Evolutionary conservation across 306 rosid species (phyloP).

Genomic region (Hippophae rhamnoides): DNA sequence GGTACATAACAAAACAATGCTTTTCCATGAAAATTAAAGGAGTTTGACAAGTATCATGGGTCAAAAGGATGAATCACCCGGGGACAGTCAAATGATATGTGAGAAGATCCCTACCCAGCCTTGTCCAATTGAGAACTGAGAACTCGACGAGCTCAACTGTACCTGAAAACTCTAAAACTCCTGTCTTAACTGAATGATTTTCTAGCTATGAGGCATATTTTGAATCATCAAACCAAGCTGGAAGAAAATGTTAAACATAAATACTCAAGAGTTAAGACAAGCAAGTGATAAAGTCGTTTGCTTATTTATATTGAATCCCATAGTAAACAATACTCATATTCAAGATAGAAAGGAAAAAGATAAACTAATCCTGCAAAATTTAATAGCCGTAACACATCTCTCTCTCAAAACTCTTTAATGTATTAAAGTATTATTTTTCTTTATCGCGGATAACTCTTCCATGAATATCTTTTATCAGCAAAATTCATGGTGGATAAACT

Average conservation of each 20-base stretch:
- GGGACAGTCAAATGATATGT: too few relatives aligned
- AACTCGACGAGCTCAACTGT: too few relatives aligned
- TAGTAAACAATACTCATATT: conserved; percentile 21
- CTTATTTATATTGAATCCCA: conserved; percentile 20
- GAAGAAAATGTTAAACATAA: not conserved
- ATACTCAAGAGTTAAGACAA: not conserved
- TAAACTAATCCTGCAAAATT: conserved; percentile 59
- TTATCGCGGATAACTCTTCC: conserved; percentile 46
- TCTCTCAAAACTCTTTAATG: conserved; percentile 14
- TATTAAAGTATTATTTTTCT: conserved; percentile 34
- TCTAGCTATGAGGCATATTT: not conserved
- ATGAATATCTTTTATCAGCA: conserved; percentile 59
- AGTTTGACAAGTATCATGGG: too few relatives aligned
- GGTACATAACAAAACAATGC: too few relatives aligned
- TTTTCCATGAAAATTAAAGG: too few relatives aligned
- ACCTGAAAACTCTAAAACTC: too few relatives aligned
- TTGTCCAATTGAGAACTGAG: too few relatives aligned
- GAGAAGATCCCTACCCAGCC: too few relatives aligned
- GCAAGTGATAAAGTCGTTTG: conserved; percentile 15
- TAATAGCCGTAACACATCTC: conserved; percentile 30
- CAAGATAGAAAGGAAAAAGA: conserved; percentile 31
- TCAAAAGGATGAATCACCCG: too few relatives aligned
- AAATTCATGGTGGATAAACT: conserved; percentile 52
- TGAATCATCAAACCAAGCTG: not conserved
- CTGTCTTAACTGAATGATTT: not conserved